A percentile compares a stretch with the other conserved stretches of the same genome.
Conservation (phyloP, 805 yeast species). For the Wickerhamiella qilinensis region DNA sequence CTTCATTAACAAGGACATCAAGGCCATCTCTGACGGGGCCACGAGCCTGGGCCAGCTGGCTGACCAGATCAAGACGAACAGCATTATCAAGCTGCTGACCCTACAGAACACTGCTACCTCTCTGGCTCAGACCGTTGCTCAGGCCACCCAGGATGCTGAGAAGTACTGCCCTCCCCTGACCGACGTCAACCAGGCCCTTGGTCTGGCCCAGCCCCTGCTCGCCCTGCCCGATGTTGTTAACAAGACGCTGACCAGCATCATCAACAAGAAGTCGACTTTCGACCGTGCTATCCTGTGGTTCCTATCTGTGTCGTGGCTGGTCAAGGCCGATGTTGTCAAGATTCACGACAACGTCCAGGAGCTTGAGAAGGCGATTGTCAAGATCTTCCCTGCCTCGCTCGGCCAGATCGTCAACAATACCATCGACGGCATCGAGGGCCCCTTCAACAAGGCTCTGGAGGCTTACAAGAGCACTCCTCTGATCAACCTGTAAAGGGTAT, state of each 20-base stretch:
- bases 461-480: not conserved
- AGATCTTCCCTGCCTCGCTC: not conserved
- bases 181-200: not conserved
- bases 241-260: conserved; percentile 1
- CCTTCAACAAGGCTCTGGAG: not conserved
- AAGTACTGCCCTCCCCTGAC: not conserved
- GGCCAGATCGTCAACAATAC: conserved; percentile 1
- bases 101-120: not conserved
- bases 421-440: not conserved
- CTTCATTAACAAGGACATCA: not conserved
- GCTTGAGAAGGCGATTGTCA: conserved; percentile 1
- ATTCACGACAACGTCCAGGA: conserved; percentile 10
- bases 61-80: conserved; percentile 1
- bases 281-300: conserved; percentile 14
- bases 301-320: conserved; percentile 3
- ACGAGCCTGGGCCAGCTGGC: not conserved
- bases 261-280: conserved; percentile 10
- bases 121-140: not conserved
- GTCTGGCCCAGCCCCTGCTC: not conserved
- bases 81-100: not conserved
- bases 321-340: conserved; percentile 29
- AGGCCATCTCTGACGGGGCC: not conserved
- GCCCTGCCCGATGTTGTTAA: conserved; percentile 1
- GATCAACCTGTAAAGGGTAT: too few relatives aligned
- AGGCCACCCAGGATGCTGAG: not conserved